Conservation (phyloP, 2,329 filamentous ascomycete species). For the Penicillium sp. region DNA sequence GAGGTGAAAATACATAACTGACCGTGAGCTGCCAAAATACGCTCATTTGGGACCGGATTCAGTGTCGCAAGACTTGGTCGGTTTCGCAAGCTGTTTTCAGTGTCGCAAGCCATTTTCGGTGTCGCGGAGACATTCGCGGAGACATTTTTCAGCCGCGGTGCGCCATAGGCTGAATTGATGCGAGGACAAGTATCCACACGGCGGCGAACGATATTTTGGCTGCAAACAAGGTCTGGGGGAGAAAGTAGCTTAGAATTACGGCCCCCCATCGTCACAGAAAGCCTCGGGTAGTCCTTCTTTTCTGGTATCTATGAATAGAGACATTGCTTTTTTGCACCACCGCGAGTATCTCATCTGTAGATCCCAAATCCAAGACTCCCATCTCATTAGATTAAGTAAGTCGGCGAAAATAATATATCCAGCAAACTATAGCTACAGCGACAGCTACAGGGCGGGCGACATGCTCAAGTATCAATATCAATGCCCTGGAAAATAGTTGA, state of each 20-base stretch:
- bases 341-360: not conserved
- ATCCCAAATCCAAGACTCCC: not conserved
- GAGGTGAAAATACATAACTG: not conserved
- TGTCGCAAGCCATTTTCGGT: not conserved
- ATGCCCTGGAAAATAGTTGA: not conserved
- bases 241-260: no score
- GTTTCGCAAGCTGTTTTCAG: not conserved
- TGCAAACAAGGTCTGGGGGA: not conserved
- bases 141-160: no score
- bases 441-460: no score
- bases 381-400: not conserved
- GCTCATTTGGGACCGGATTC: no score
- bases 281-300: not conserved
- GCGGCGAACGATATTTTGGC: not conserved
- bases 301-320: not conserved
- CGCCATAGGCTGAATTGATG: not conserved
- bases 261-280: no score
- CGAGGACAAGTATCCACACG: not conserved
- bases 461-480: not conserved
- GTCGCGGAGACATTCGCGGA: not conserved
- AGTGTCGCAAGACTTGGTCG: no score
- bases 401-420: no score
- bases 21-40: no score
- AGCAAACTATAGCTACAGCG: no score
- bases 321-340: no score